These are phyloP conservation scores for Phytopythium chamaehyphon DNA, from an alignment of 352 stramenopile species.

Conservation along the genomic window DNA sequence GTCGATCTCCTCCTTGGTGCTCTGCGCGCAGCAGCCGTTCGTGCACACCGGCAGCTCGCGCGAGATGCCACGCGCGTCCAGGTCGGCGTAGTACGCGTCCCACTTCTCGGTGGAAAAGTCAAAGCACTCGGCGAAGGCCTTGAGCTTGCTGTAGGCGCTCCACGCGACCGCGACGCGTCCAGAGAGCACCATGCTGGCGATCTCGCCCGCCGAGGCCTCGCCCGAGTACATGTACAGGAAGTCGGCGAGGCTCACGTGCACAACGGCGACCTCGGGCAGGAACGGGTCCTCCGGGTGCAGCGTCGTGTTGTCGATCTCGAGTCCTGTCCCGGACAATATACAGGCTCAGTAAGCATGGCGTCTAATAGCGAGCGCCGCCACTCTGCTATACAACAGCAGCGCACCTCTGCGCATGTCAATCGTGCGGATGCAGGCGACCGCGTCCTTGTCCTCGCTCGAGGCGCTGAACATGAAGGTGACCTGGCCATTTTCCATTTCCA, in stretches of 20 bases:
- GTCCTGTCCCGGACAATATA: slow-evolving; percentile 22
- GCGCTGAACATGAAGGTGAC: slow-evolving; percentile 81
- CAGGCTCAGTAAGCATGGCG: background rate
- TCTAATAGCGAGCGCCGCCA: background rate
- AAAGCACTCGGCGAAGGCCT: slow-evolving; percentile 82
- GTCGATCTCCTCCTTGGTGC: slow-evolving; percentile 74
- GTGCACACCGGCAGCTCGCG: slow-evolving; percentile 32
- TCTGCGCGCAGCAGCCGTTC: slow-evolving; percentile 59
- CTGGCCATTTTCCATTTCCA: slow-evolving; percentile 19
- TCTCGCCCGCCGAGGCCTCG: slow-evolving; percentile 68
- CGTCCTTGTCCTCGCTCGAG: slow-evolving; percentile 30
- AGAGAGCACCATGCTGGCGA: slow-evolving; percentile 82
- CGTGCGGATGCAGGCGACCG: slow-evolving; percentile 63
- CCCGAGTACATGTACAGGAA: slow-evolving; percentile 89
- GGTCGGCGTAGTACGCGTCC: slow-evolving; percentile 67
- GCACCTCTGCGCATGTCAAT: slow-evolving; percentile 74
- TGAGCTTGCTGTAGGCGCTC: slow-evolving; percentile 78
- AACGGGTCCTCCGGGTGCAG: slow-evolving; percentile 50
- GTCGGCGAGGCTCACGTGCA: slow-evolving; percentile 71
- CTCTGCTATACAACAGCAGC: background rate
- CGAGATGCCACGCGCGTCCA: slow-evolving; percentile 20
- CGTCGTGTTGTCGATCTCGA: slow-evolving; percentile 49
- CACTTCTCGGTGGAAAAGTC: slow-evolving; percentile 83
- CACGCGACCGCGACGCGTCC: slow-evolving; percentile 80
- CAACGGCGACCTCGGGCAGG: slow-evolving; percentile 52